A percentile compares a stretch with the other conserved stretches of the same genome.
phyloP scores from a whole-genome alignment of 768 basidiomycete species.

The Dioszegia crocea region DNA sequence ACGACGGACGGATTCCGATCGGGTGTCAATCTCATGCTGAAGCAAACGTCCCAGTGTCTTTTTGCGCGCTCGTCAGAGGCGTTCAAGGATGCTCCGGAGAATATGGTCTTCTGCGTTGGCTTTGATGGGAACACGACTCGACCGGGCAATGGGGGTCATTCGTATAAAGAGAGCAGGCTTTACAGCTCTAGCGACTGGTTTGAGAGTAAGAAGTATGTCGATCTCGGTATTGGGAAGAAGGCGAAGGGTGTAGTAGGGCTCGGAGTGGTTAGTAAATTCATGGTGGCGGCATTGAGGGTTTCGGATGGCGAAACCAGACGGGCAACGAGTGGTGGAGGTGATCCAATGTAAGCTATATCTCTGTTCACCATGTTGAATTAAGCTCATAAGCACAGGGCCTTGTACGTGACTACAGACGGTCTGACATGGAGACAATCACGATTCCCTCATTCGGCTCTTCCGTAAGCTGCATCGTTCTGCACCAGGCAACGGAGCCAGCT shows the following conservation, averaged over 20 bases:
- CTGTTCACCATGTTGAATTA: too few species aligned
- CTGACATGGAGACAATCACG: slow-evolving; percentile 78
- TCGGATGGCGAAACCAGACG: slow-evolving; percentile 51
- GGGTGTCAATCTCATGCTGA: slow-evolving; percentile 59
- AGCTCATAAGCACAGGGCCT: too few species aligned
- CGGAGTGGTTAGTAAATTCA: slow-evolving; percentile 87
- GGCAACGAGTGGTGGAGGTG: slow-evolving; percentile 24
- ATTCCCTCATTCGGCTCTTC: slow-evolving; percentile 68
- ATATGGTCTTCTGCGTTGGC: slow-evolving; percentile 85
- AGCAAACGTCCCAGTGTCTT: slow-evolving; percentile 71
- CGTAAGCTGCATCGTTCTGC: slow-evolving; percentile 21
- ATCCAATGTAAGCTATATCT: slow-evolving; percentile 37
- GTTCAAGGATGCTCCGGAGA: slow-evolving; percentile 68
- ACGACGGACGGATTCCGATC: slow-evolving; percentile 77
- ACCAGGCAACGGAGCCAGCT: too few species aligned
- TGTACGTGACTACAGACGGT: slow-evolving; percentile 83
- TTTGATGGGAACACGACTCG: slow-evolving; percentile 59
- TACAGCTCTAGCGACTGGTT: slow-evolving; percentile 86
- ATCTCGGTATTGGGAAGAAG: slow-evolving; percentile 74
- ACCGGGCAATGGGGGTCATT: slow-evolving; percentile 48
- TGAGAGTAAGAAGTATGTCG: slow-evolving; percentile 63
- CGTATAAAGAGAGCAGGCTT: slow-evolving; percentile 62
- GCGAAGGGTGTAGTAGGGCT: slow-evolving; percentile 87
- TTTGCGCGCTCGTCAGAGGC: slow-evolving; percentile 84
- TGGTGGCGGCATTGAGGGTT: slow-evolving; percentile 83